Percentiles rank a stretch among this genome's conserved stretches.
These are phyloP conservation scores for Corylus americana DNA, from an alignment of 306 rosid genomes.

Conservation along the genomic window DNA sequence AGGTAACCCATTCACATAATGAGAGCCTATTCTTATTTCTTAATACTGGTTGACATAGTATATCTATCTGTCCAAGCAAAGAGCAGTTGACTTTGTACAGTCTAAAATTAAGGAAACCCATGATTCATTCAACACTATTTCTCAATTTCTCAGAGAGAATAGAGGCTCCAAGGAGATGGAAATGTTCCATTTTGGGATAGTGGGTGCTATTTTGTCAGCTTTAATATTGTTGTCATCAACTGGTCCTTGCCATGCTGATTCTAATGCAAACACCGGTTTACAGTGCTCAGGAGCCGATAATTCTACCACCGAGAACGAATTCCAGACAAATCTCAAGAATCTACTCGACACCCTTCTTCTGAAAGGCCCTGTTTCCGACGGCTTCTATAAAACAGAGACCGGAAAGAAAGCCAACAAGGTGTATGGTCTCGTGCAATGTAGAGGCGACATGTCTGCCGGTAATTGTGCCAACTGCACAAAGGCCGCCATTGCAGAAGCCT, in stretches of 20 bases:
- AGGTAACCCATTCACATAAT: too few species aligned
- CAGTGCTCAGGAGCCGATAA: conserved; percentile 37
- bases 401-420: conserved; percentile 36
- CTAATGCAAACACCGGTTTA: conserved; percentile 10
- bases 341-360: conserved; percentile 36
- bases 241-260: conserved; percentile 33
- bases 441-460: conserved; percentile 47
- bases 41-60: too few species aligned
- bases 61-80: background rate
- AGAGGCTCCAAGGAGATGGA: conserved; percentile 37
- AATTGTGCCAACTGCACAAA: conserved; percentile 42
- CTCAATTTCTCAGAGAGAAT: background rate
- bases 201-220: conserved; percentile 17
- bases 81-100: background rate
- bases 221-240: background rate
- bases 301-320: conserved; percentile 32
- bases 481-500: conserved; percentile 32
- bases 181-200: conserved; percentile 17
- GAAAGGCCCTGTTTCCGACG: conserved; percentile 37
- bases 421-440: conserved; percentile 51
- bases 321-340: conserved; percentile 38
- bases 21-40: too few species aligned
- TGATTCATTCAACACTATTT: too few species aligned
- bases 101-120: background rate
- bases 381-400: conserved; percentile 42